phyloP scores from a whole-genome alignment of 768 basidiomycete genomes.

The Leccinum rimulosum region DNA sequence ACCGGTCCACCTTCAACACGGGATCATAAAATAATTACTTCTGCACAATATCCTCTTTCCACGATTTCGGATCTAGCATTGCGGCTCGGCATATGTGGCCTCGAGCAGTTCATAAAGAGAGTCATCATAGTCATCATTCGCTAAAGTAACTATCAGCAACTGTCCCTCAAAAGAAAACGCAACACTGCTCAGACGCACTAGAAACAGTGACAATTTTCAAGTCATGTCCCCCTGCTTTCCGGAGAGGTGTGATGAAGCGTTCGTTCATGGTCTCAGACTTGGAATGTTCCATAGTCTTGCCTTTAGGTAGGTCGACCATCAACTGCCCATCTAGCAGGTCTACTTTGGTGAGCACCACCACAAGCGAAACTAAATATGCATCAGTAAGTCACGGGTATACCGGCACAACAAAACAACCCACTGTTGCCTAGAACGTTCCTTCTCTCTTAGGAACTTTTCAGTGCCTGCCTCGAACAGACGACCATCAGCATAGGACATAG shows the following conservation, averaged over 20 bases:
- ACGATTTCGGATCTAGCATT: neutral
- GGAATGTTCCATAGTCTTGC: neutral
- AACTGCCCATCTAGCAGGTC: conserved; percentile 8
- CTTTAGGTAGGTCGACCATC: neutral
- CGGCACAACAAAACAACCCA: neutral
- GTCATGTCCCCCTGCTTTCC: neutral
- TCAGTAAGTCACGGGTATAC: conserved; percentile 4
- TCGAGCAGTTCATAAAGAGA: conserved; percentile 2
- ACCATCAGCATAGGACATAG: conserved; percentile 17
- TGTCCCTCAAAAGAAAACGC: neutral
- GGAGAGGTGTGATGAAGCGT: conserved; percentile 1
- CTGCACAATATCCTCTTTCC: neutral
- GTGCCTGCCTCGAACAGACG: conserved; percentile 15
- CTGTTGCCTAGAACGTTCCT: conserved; percentile 6
- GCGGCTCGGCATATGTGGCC: neutral
- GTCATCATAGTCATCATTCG: neutral
- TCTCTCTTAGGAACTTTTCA: conserved; percentile 10
- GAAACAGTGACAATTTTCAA: conserved; percentile 10
- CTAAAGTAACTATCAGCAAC: conserved; percentile 1
- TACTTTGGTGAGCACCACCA: conserved; percentile 17
- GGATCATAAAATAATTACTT: neutral
- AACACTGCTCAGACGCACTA: neutral
- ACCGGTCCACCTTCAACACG: neutral
- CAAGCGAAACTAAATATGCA: conserved; percentile 1
- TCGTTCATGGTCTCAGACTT: neutral